These are phyloP conservation scores for Xylaria telfairii DNA, from an alignment of 495 filamentous ascomycete genomes.

Conservation along the genomic window DNA sequence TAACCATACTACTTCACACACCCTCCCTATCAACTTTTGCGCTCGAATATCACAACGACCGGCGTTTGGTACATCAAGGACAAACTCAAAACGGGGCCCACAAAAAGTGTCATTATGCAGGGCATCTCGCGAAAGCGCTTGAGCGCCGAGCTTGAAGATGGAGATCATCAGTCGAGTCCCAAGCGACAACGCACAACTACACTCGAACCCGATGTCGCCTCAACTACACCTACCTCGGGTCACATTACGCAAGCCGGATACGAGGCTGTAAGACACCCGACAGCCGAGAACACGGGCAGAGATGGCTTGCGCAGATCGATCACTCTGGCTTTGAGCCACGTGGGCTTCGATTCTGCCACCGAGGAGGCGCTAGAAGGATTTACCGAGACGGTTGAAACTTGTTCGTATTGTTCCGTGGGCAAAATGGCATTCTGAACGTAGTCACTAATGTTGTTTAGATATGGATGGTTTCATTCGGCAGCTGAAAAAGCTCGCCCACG, in stretches of 20 bases:
- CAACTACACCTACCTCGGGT: not conserved
- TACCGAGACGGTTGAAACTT: slow-evolving; percentile 44
- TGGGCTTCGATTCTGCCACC: slow-evolving; percentile 49
- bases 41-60: not conserved
- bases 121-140: slow-evolving; percentile 28
- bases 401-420: slow-evolving; percentile 34
- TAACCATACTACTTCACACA: not conserved
- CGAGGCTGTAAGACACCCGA: slow-evolving; percentile 28
- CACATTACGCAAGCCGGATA: not conserved
- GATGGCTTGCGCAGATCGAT: slow-evolving; percentile 48
- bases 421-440: not conserved
- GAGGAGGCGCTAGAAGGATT: slow-evolving; percentile 54
- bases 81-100: not conserved
- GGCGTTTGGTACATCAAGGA: not conserved
- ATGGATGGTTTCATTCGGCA: slow-evolving; percentile 38
- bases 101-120: slow-evolving; percentile 18
- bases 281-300: slow-evolving; percentile 42
- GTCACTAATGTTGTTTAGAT: slow-evolving; percentile 40
- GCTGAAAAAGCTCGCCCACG: slow-evolving; percentile 41
- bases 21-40: not conserved
- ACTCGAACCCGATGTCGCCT: slow-evolving; percentile 21
- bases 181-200: slow-evolving; percentile 43
- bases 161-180: slow-evolving; percentile 21
- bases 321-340: slow-evolving; percentile 44
- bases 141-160: slow-evolving; percentile 26